Conservation (phyloP, 2,329 filamentous ascomycete genomes). For the Uncinocarpus reesii region DNA sequence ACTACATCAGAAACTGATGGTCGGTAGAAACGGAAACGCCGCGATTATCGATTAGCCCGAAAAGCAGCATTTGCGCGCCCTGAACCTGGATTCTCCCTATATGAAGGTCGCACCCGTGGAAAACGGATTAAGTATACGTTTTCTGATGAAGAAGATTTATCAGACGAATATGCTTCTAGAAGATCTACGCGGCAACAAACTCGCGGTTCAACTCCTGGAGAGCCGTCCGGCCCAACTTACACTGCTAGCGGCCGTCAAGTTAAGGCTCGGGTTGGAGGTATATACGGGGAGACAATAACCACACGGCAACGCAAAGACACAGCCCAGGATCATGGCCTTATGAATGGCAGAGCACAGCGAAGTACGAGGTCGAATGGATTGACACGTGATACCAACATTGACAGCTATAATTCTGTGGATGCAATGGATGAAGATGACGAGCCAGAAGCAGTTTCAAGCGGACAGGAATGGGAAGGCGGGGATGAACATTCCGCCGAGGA, state of each 20-base stretch:
- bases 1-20: slow-evolving; percentile 16
- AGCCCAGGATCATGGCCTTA: slow-evolving; percentile 24
- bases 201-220: slow-evolving; percentile 60
- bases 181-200: slow-evolving; percentile 55
- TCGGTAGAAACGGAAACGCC: slow-evolving; percentile 74
- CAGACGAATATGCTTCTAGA: slow-evolving; percentile 51
- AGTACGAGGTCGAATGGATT: slow-evolving; percentile 13
- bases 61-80: slow-evolving; percentile 81
- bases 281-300: slow-evolving; percentile 47
- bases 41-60: slow-evolving; percentile 78
- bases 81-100: slow-evolving; percentile 81
- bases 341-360: slow-evolving; percentile 37
- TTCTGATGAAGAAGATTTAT: slow-evolving; percentile 71
- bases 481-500: slow-evolving; percentile 56
- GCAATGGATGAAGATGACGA: slow-evolving; percentile 61
- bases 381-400: slow-evolving; percentile 31
- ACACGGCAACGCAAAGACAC: slow-evolving; percentile 43
- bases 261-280: slow-evolving; percentile 43
- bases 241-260: slow-evolving; percentile 86
- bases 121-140: slow-evolving; percentile 96
- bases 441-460: slow-evolving; percentile 49
- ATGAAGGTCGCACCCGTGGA: slow-evolving; percentile 89
- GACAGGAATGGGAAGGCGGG: slow-evolving; percentile 61
- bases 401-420: slow-evolving; percentile 50
- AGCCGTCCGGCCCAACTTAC: slow-evolving; percentile 52